phyloP scores from a whole-genome alignment of 129 eudicot genomes.

The Helianthus annuus region HanXRQr2.0-SUNRISE NC_035444.2:90771265-90771764 shows the following conservation, averaged over 20 bases:
- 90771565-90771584: neutral
- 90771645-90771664: constrained; percentile 75
- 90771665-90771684: constrained; percentile 81
- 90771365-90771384: constrained; percentile 32
- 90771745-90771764: neutral
- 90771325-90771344: constrained; percentile 15
- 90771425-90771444: constrained; percentile 48
- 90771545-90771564: neutral
- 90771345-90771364: constrained; percentile 7
- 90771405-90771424: constrained; percentile 43
- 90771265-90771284: constrained; percentile 78
- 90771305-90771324: constrained; percentile 26
- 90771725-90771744: constrained; percentile 93
- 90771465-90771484: constrained; percentile 34
- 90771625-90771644: constrained; percentile 92
- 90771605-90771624: constrained; percentile 68
- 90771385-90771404: constrained; percentile 39
- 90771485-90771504: constrained; percentile 35
- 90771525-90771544: constrained; percentile 41
- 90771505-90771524: constrained; percentile 55
- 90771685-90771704: constrained; percentile 82
- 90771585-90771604: neutral
- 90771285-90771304: constrained; percentile 83
- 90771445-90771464: constrained; percentile 61
- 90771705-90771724: constrained; percentile 77